Evolutionary conservation across 495 filamentous ascomycete species (phyloP).

Genomic region (Annulohypoxylon maeteangense): DNA sequence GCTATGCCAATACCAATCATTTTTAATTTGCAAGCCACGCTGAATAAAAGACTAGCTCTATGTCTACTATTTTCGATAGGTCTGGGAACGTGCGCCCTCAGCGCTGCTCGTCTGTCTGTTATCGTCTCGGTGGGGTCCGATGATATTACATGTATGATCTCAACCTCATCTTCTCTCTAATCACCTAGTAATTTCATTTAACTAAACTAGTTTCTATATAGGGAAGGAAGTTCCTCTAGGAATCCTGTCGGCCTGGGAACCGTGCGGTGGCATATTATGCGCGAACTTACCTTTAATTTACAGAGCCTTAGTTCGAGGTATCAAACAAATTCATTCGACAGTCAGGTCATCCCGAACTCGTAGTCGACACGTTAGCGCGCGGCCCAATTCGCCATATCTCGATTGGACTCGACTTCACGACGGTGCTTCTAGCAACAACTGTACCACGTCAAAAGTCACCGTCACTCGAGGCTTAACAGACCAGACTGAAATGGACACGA

Average conservation of each 20-base stretch:
- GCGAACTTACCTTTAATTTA: slow-evolving; percentile 57
- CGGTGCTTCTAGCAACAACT: slow-evolving; percentile 13
- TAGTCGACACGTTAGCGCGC: slow-evolving; percentile 11
- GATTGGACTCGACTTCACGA: slow-evolving; percentile 28
- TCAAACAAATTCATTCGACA: slow-evolving; percentile 32
- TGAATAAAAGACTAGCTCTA: slow-evolving; percentile 50
- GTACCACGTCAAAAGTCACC: slow-evolving; percentile 24
- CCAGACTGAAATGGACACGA: slow-evolving; percentile 24
- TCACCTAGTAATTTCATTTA: neutral
- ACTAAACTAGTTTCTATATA: slow-evolving; percentile 13
- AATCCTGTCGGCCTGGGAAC: slow-evolving; percentile 56
- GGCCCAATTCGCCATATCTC: slow-evolving; percentile 20
- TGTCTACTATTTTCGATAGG: slow-evolving; percentile 57
- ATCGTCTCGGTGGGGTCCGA: slow-evolving; percentile 53
- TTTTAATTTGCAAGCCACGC: slow-evolving; percentile 44
- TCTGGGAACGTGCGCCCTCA: slow-evolving; percentile 54
- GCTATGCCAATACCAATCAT: slow-evolving; percentile 53
- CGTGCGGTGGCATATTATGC: slow-evolving; percentile 58
- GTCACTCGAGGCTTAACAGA: slow-evolving; percentile 13
- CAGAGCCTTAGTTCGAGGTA: slow-evolving; percentile 12
- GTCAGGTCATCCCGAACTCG: slow-evolving; percentile 16
- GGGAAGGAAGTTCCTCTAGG: slow-evolving; percentile 54
- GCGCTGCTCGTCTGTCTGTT: slow-evolving; percentile 52
- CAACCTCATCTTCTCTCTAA: neutral
- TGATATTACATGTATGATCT: slow-evolving; percentile 55